A percentile compares a stretch with the other conserved stretches of the same genome.
phyloP scores from a whole-genome alignment of 768 basidiomycete genomes.

The Hypholoma sublateritium region DNA sequence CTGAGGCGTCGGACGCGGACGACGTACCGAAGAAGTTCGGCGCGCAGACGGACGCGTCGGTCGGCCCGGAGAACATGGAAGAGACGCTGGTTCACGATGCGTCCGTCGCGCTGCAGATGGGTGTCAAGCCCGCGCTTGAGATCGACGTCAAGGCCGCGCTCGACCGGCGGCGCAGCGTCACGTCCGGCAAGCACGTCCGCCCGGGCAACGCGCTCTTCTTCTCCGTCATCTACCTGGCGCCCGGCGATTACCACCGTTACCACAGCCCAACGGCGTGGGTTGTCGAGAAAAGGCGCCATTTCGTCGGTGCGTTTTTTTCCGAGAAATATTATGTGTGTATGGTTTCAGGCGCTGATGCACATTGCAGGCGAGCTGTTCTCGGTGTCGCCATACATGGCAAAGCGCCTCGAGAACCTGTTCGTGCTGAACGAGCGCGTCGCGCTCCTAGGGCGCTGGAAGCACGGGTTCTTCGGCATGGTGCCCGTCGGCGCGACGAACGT shows the following conservation, averaged over 20 bases:
- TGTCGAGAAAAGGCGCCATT: slow-evolving; percentile 93
- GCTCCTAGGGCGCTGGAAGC: slow-evolving; percentile 88
- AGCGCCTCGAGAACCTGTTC: slow-evolving; percentile 88
- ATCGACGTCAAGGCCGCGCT: slow-evolving; percentile 51
- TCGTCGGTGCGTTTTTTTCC: slow-evolving; percentile 63
- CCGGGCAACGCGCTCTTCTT: slow-evolving; percentile 89
- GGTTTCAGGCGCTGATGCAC: not conserved
- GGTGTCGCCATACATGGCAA: slow-evolving; percentile 94
- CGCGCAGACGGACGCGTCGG: slow-evolving; percentile 72
- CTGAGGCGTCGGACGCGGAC: slow-evolving; percentile 8
- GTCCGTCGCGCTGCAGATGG: slow-evolving; percentile 73
- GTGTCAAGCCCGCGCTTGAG: slow-evolving; percentile 40
- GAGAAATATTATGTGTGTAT: not conserved
- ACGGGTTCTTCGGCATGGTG: slow-evolving; percentile 97
- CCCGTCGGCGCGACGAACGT: slow-evolving; percentile 99
- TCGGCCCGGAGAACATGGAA: slow-evolving; percentile 52
- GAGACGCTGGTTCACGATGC: slow-evolving; percentile 67
- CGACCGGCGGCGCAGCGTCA: slow-evolving; percentile 26
- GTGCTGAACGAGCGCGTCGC: slow-evolving; percentile 99
- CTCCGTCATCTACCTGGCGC: slow-evolving; percentile 94
- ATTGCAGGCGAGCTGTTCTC: slow-evolving; percentile 85
- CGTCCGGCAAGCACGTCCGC: slow-evolving; percentile 50
- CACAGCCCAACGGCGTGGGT: slow-evolving; percentile 97
- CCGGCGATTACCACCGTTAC: slow-evolving; percentile 98
- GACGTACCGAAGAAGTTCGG: slow-evolving; percentile 57